Conservation (phyloP, 2,329 filamentous ascomycete species). For the Chaetomiaceae sp. region DNA sequence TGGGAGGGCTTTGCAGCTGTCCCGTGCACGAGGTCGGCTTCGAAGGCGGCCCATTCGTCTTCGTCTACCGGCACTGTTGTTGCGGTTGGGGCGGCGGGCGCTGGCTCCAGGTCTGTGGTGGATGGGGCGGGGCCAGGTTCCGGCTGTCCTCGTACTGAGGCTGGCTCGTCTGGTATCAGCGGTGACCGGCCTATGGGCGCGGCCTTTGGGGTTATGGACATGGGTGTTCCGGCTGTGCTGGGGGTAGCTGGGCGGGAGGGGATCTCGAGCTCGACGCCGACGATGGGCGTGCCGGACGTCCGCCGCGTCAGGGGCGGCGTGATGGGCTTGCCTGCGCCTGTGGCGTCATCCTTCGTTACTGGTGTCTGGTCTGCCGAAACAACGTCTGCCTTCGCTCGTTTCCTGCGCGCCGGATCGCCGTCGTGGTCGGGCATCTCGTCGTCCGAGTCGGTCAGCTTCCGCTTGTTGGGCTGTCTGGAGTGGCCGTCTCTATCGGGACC, state of each 20-base stretch:
- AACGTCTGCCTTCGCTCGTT: conserved; percentile 40
- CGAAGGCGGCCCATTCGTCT: conserved; percentile 80
- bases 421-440: conserved; percentile 31
- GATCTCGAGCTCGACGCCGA: conserved; percentile 56
- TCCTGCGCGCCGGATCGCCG: conserved; percentile 34
- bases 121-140: conserved; percentile 3
- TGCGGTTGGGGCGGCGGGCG: conserved; percentile 11
- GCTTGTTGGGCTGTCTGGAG: conserved; percentile 8
- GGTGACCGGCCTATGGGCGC: conserved; percentile 34
- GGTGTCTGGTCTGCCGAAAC: conserved; percentile 12
- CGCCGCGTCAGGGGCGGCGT: conserved; percentile 41
- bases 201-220: conserved; percentile 38
- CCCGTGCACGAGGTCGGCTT: conserved; percentile 64
- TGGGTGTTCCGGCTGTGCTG: conserved; percentile 27
- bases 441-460: conserved; percentile 28
- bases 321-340: conserved; percentile 24
- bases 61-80: conserved; percentile 51
- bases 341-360: conserved; percentile 14
- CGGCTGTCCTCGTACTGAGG: conserved; percentile 4
- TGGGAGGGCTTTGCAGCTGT: conserved; percentile 15
- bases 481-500: conserved; percentile 17
- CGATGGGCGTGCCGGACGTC: conserved; percentile 45
- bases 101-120: conserved; percentile 16
- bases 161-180: conserved; percentile 29
- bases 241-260: conserved; percentile 58